Base-by-base conservation (phyloP, 2,329 filamentous ascomycete species). In the Phialophora macrospora region DNA sequence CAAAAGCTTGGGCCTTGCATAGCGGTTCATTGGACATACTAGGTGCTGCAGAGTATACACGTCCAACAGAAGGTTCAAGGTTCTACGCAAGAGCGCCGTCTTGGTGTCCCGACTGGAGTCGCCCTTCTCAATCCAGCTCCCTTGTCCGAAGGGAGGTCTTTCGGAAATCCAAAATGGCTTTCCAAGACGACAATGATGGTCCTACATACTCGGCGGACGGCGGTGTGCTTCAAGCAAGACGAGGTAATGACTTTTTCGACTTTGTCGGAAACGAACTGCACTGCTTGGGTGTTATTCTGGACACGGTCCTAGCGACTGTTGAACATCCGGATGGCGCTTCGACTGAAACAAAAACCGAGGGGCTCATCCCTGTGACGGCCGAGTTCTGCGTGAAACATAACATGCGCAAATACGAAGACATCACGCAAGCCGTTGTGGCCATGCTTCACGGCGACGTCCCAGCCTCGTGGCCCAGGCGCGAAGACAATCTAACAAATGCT, bases 31-130 rank as follows among this genome's bases (percentile, higher is more conserved):
- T 62, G 14, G 59, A 62, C 34, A 62, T 62, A 22, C n/a, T 62
- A 5, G 59, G 28, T 4, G 59, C 59, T n/a, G 49, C 49, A 20
- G 59, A 62, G 26, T 62, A 49, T 32, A 34, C 14, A 26, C 17
- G 22, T 12, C 49, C 59, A 17, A n/a, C 22, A 3, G 38, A 62
- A 6, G 5, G 9, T 5, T 22, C 28, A 6, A 17, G 5, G 7
- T 62, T 62, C 49, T 62, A 62, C 34, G 49, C 48, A 7, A 55
- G 26, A 30, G 59, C 49, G n/a, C 30, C 59, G 11, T 62, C 59
- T 26, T 62, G 59, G 59, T 62, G 59, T 32, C 59, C 59, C n/a
- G 59, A 62, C 32, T 62, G 48, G 48, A 62, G 49, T 49, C 26
- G 22, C 1, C 26, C 59, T n/a, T 46, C 59, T 12, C 59, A 41